Conservation (phyloP, 371 early-diverging fungal genomes). For the Mucor mucedo region DNA sequence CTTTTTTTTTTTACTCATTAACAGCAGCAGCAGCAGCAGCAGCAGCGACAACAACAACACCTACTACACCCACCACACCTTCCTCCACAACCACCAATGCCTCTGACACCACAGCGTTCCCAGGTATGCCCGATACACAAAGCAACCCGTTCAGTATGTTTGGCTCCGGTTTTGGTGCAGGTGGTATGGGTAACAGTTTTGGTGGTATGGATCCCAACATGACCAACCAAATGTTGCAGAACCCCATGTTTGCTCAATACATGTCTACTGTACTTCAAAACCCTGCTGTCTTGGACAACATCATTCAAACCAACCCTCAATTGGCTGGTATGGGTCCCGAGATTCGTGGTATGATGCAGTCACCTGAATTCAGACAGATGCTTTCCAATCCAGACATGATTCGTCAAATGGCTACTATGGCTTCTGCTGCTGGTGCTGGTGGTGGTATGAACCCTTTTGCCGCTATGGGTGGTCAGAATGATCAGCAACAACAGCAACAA, state of each 20-base stretch:
- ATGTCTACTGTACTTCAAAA: conserved; percentile 81
- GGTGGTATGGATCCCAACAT: conserved; percentile 70
- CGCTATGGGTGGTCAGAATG: conserved; percentile 6
- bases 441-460: conserved; percentile 48
- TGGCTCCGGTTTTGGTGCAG: conserved; percentile 56
- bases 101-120: conserved; percentile 39
- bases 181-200: conserved; percentile 64
- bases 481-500: not conserved
- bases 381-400: conserved; percentile 85
- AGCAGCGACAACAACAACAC: conserved; percentile 25
- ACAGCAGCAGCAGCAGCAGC: not conserved
- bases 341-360: conserved; percentile 78
- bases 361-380: conserved; percentile 86
- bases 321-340: conserved; percentile 85
- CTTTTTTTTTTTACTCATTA: not conserved
- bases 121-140: conserved; percentile 43
- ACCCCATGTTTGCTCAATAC: conserved; percentile 84
- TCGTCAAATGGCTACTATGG: conserved; percentile 80
- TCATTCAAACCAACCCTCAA: conserved; percentile 84
- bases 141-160: conserved; percentile 62
- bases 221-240: conserved; percentile 77
- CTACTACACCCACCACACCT: conserved; percentile 35
- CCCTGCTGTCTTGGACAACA: conserved; percentile 82
- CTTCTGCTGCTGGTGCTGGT: conserved; percentile 49
- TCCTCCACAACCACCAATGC: conserved; percentile 31